Evolutionary conservation across 23 red algal species (phyloP).

Genomic region (Gracilariopsis chorda): DNA sequence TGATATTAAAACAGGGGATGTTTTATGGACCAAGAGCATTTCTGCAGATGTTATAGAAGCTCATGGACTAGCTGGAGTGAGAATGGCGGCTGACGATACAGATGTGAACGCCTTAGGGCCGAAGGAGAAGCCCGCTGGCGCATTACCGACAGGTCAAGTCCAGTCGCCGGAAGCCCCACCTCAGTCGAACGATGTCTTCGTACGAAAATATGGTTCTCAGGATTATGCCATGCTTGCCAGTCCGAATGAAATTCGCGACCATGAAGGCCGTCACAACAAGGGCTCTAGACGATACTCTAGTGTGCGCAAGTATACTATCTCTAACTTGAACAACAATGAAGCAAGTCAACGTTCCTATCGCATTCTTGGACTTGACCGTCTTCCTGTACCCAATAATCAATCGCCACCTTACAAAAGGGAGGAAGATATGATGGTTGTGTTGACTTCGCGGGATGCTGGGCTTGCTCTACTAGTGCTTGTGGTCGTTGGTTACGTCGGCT

Average conservation of each 20-base stretch:
- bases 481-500: constrained; percentile 46
- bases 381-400: not conserved
- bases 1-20: constrained; percentile 17
- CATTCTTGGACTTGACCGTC: constrained; percentile 16
- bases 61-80: constrained; percentile 58
- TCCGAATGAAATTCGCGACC: not conserved
- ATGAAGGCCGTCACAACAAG: not conserved
- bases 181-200: constrained; percentile 11
- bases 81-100: not conserved
- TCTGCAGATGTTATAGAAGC: constrained; percentile 44
- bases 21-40: constrained; percentile 48
- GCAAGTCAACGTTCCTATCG: not conserved
- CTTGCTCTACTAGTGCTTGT: constrained; percentile 13
- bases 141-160: not conserved
- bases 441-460: constrained; percentile 42
- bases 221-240: constrained; percentile 34
- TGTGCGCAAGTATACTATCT: constrained; percentile 28
- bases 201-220: constrained; percentile 27
- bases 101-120: not conserved
- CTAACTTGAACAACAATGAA: not conserved
- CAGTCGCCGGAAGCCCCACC: not conserved
- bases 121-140: not conserved
- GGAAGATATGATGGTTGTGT: constrained; percentile 27
- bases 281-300: not conserved
- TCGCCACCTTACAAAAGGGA: not conserved